Conservation (phyloP, 768 basidiomycete genomes). For the Lentinula edodes region DNA sequence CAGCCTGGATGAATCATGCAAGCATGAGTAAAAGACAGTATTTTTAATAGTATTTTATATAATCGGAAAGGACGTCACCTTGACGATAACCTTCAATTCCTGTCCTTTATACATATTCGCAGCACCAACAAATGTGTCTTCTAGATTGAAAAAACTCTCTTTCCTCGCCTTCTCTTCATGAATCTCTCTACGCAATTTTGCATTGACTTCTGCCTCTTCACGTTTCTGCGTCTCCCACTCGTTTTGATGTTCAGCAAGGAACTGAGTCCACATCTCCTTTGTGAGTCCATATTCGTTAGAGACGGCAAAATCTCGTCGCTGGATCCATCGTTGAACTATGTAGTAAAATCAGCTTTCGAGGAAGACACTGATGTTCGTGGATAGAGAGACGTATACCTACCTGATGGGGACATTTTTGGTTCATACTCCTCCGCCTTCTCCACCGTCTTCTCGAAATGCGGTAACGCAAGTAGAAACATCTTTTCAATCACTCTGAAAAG, state of each 20-base stretch:
- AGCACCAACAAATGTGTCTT: background rate
- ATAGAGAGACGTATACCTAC: background rate
- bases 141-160: background rate
- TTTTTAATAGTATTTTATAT: too few relatives aligned
- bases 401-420: background rate
- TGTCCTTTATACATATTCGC: background rate
- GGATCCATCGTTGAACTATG: background rate
- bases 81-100: conserved; percentile 6
- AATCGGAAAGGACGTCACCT: background rate
- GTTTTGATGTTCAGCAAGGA: background rate
- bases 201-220: background rate
- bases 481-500: conserved; percentile 12
- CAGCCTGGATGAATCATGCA: conserved; percentile 7
- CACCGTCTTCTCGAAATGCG: conserved; percentile 10
- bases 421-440: background rate
- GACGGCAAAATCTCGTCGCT: background rate
- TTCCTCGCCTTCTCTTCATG: background rate
- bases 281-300: background rate
- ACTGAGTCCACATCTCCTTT: background rate
- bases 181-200: background rate
- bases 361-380: too few relatives aligned
- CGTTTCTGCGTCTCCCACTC: background rate
- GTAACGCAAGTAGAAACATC: conserved; percentile 10
- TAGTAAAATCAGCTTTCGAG: too few relatives aligned
- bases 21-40: background rate